These are phyloP conservation scores for Allodekkera sacchari DNA, from an alignment of 805 yeast species.

Conservation along the genomic window DNA sequence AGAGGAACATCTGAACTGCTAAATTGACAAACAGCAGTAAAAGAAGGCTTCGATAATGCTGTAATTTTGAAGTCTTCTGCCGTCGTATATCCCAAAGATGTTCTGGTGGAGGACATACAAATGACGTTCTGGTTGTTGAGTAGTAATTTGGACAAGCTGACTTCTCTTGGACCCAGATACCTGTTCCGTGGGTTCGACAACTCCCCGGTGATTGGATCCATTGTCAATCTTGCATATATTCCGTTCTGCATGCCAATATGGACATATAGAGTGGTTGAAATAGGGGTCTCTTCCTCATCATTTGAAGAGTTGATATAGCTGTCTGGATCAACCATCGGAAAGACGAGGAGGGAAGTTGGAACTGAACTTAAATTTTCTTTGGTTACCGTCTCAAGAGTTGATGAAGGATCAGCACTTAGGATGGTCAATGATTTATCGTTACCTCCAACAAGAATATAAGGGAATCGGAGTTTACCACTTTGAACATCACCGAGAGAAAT, in stretches of 20 bases:
- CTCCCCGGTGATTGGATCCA: conserved; percentile 55
- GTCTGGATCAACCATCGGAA: conserved; percentile 24
- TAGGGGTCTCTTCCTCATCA: conserved; percentile 10
- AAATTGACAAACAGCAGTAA: conserved; percentile 44
- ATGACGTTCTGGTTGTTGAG: conserved; percentile 27
- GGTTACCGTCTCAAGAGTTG: conserved; percentile 51
- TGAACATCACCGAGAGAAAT: conserved; percentile 43
- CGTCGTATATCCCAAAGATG: conserved; percentile 46
- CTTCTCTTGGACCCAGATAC: conserved; percentile 65
- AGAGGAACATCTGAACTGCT: conserved; percentile 51
- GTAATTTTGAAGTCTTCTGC: conserved; percentile 31
- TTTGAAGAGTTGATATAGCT: conserved; percentile 5
- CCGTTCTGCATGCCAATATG: conserved; percentile 86
- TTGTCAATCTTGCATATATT: conserved; percentile 53
- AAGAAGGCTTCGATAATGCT: conserved; percentile 36
- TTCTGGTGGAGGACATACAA: conserved; percentile 42
- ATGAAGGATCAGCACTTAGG: conserved; percentile 50
- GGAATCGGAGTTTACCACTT: conserved; percentile 37
- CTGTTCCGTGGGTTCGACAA: conserved; percentile 56
- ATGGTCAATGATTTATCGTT: conserved; percentile 65
- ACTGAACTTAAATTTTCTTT: conserved; percentile 60
- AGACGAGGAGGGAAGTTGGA: conserved; percentile 27
- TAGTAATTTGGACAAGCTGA: conserved; percentile 35
- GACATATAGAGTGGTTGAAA: conserved; percentile 26
- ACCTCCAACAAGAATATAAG: conserved; percentile 62